Evolutionary conservation across 2,329 filamentous ascomycete species (phyloP), one percentile per base, ranked within the genome.

Genomic region (Colletotrichum coccodes): DNA sequence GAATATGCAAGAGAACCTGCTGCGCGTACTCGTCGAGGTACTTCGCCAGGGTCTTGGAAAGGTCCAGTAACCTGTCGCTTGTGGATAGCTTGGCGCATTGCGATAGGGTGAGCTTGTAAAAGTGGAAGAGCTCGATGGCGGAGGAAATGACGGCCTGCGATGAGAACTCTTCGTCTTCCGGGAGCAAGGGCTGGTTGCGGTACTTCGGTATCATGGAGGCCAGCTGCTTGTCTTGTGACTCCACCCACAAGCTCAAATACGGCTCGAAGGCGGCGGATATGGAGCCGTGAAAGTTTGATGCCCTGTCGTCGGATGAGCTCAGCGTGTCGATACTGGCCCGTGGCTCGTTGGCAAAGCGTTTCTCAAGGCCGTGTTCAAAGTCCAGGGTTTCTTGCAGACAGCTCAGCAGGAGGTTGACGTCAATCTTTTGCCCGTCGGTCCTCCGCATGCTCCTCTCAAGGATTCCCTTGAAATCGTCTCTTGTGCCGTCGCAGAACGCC

Each of bases 211-310:
- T 93, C 81, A 98, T 90, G 8, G 85, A 81, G 6, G 94, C 92
- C 66, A 98, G 85, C 75, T 97, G 92, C 79, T 91, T 95, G 80
- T 98, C 95, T 79, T 98, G 96, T 11, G 94, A 95, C 69, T 98
- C 95, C 2, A 99, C 94, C 96, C 96, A 99, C 4, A 99, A 84
- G 77, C 94, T 97, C 72, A 99, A 87, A 79, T 98, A 99, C 1
- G 96, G 96, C 80, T 98, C 96, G 76, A 99, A 99, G 0, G 96
- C 96, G 71, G 97, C 94, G 0, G 96, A 98, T 70, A 99, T 97
- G 4, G 94, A 91, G 64, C 97, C 94, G 63, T 93, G 92, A 78
- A 98, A 98, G 63, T 89, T 91, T 23, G 93, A 90, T 0, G 90
- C 84, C 73, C 91, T 91, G 60, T 94, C 93, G 69, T 95, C 93